Percentiles rank a stretch among this genome's conserved stretches.
These are phyloP conservation scores for Gossypium ekmanianum DNA, from an alignment of 345 rosid species.

Conservation along the genomic window DNA sequence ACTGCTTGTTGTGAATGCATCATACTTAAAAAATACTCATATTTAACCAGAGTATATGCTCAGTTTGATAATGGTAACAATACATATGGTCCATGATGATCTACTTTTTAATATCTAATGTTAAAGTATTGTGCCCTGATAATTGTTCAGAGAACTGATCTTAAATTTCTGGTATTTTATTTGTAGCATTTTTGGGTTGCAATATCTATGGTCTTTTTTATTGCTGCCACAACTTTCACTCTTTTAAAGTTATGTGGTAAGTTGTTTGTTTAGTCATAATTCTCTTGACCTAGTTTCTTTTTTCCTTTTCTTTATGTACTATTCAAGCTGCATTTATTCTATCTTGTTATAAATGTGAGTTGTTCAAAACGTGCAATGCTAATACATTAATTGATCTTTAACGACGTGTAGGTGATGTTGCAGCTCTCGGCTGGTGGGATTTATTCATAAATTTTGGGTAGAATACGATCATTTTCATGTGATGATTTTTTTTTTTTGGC, in stretches of 20 bases:
- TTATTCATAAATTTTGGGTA: slow-evolving; percentile 85
- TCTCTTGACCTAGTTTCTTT: not conserved
- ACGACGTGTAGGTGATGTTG: slow-evolving; percentile 64
- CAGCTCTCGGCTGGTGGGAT: slow-evolving; percentile 93
- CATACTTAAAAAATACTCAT: not conserved
- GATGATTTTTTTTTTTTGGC: not conserved
- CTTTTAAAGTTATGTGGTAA: slow-evolving; percentile 85
- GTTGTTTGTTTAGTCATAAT: slow-evolving; percentile 19
- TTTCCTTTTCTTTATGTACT: not conserved
- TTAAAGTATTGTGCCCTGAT: not conserved
- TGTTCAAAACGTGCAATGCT: not conserved
- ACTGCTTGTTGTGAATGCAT: not conserved
- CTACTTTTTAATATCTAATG: not conserved
- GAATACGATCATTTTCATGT: slow-evolving; percentile 14
- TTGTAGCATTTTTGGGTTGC: slow-evolving; percentile 93
- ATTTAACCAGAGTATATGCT: not conserved
- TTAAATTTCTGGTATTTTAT: slow-evolving; percentile 23
- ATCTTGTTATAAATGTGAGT: not conserved
- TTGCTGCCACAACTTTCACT: slow-evolving; percentile 83
- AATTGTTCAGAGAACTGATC: slow-evolving; percentile 12
- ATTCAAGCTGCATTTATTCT: not conserved
- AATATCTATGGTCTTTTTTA: slow-evolving; percentile 89
- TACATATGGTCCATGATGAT: not conserved
- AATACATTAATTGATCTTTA: slow-evolving; percentile 5
- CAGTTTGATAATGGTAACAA: not conserved